A percentile compares a stretch with the other conserved stretches of the same genome.
These are phyloP conservation scores for Uncinocarpus reesii DNA, from an alignment of 2,329 filamentous ascomycete species.

Conservation along the genomic window DNA sequence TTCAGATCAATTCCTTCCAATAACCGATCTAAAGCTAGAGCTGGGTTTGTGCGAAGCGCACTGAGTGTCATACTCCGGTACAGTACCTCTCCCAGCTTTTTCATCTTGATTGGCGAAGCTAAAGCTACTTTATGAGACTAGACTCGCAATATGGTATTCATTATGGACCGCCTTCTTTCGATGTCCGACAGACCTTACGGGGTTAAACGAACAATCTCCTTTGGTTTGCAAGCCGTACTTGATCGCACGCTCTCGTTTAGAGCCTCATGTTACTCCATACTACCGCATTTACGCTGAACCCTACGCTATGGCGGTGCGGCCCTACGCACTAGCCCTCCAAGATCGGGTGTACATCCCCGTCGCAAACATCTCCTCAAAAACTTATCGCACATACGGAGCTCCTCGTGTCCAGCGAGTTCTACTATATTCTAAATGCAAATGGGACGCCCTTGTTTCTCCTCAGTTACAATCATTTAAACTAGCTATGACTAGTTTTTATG, in stretches of 20 bases:
- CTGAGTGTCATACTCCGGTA: conserved; percentile 10
- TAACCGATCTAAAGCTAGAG: neutral
- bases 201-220: conserved; percentile 60
- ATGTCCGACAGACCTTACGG: conserved; percentile 61
- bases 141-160: conserved; percentile 75
- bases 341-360: conserved; percentile 58
- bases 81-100: neutral
- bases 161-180: conserved; percentile 71
- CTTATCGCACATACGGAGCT: conserved; percentile 60
- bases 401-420: conserved; percentile 60
- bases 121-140: conserved; percentile 27
- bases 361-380: conserved; percentile 50
- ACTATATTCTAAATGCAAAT: conserved; percentile 58
- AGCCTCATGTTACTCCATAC: conserved; percentile 72
- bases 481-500: conserved; percentile 46
- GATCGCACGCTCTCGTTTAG: conserved; percentile 53
- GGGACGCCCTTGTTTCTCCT: conserved; percentile 68
- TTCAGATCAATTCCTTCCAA: neutral
- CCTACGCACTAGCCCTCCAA: conserved; percentile 55
- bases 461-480: conserved; percentile 55
- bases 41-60: conserved; percentile 4
- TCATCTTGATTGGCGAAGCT: neutral
- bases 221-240: conserved; percentile 73
- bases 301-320: conserved; percentile 64
- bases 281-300: conserved; percentile 75